These are phyloP conservation scores for Pezicula neosporulosa DNA, from an alignment of 2,329 filamentous ascomycete genomes.

Conservation along the genomic window DNA sequence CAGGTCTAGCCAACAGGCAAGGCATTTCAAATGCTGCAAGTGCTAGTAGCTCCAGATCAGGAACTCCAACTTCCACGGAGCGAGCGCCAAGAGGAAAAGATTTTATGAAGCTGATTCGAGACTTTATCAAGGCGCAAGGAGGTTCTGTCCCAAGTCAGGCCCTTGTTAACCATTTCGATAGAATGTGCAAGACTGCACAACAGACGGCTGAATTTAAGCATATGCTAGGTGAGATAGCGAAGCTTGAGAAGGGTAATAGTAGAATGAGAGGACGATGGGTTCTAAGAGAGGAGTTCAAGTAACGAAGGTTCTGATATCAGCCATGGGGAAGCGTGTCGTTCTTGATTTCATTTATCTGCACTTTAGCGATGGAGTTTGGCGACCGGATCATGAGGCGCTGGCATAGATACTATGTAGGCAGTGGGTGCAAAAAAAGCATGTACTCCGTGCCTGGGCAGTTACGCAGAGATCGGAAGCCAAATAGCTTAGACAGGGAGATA, in stretches of 20 bases:
- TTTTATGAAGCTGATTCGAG: conserved; percentile 69
- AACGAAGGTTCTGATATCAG: background rate
- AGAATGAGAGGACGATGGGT: conserved; percentile 28
- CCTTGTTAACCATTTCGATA: conserved; percentile 86
- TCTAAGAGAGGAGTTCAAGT: conserved; percentile 30
- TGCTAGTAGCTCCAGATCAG: conserved; percentile 42
- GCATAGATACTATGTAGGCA: too few relatives aligned
- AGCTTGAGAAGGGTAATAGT: conserved; percentile 46
- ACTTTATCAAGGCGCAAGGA: conserved; percentile 75
- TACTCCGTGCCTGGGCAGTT: too few relatives aligned
- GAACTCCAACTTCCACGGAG: conserved; percentile 36
- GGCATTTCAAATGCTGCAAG: conserved; percentile 31
- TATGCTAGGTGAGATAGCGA: conserved; percentile 74
- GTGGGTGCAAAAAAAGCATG: too few relatives aligned
- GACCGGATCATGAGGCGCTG: background rate
- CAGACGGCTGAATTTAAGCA: conserved; percentile 78
- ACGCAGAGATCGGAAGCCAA: too few relatives aligned
- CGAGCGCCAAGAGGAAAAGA: conserved; percentile 50
- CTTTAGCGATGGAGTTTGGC: conserved; percentile 12
- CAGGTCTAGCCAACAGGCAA: conserved; percentile 55
- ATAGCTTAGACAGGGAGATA: too few relatives aligned
- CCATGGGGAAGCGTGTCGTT: background rate
- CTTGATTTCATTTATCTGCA: background rate
- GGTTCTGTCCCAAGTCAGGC: conserved; percentile 79
- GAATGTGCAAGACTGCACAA: conserved; percentile 65